Percentiles rank a stretch among this genome's conserved stretches.
These are phyloP conservation scores for Penstemon eatonii DNA, from an alignment of 257 asterid species.

Conservation along the genomic window DNA sequence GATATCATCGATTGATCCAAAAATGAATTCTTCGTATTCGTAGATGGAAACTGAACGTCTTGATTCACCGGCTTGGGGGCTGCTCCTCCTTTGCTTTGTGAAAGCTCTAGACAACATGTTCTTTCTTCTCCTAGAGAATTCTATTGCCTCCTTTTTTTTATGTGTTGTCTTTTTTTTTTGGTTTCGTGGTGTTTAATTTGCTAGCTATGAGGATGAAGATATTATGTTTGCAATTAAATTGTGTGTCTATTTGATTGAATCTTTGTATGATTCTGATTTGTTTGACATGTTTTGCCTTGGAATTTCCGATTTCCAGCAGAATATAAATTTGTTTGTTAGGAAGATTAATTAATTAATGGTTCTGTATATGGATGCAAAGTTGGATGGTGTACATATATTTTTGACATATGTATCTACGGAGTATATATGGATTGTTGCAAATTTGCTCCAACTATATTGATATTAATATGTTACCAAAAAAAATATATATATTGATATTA, in stretches of 20 bases:
- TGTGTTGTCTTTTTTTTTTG: no score
- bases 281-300: conserved; percentile 16
- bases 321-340: conserved; percentile 10
- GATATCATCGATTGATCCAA: conserved; percentile 48
- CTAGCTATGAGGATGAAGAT: conserved; percentile 11
- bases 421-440: no score
- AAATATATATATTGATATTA: no score
- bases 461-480: no score
- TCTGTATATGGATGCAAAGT: not conserved
- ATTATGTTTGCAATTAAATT: no score
- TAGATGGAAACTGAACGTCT: conserved; percentile 42
- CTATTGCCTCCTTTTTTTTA: not conserved
- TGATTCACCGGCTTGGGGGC: conserved; percentile 32
- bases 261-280: conserved; percentile 25
- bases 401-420: no score
- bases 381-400: not conserved
- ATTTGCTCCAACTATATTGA: no score
- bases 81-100: conserved; percentile 37
- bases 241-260: conserved; percentile 17
- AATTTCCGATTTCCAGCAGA: not conserved
- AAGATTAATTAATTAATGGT: not conserved
- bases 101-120: conserved; percentile 53
- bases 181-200: not conserved
- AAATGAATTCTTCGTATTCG: conserved; percentile 47
- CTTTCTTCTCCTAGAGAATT: not conserved